Base-by-base conservation (phyloP, 1,139 yeast species). In the Candida sanyaensis region DNA sequence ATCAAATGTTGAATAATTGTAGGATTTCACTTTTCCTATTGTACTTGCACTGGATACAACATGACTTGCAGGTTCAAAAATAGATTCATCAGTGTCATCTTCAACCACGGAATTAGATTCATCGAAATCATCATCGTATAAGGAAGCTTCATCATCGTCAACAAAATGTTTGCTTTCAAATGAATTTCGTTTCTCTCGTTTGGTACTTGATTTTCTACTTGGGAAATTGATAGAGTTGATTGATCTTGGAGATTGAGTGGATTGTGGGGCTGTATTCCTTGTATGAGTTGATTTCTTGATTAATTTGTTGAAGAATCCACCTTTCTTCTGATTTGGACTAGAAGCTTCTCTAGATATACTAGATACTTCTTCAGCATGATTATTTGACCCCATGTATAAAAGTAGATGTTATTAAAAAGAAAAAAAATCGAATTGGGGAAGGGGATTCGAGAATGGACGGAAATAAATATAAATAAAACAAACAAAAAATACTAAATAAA, bases 61-160 rank as follows among this genome's bases (percentile, higher is more conserved):
- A 5, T 33, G 34, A 38, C 34, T 31, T 9, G 40, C 41, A 2
- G 56, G 49, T 11, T 33, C 49, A n/a, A 43, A 40, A 42, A 50
- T 41, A 3, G 55, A 50, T 2, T 42, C 41, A 10, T 49, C 54
- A 9, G 53, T 44, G 30, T 46, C 53, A 37, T 50, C 50, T 21
- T 47, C 50, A 30, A 27, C 45, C 41, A 42, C 28, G 1, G 49
- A 50, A 17, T 44, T 42, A 4, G 37, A 40, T 8, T 45, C 52
- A 12, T 44, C 53, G 32, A 50, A 58, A 17, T 53, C 58, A 30
- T 51, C 55, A 29, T 50, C 50, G 41, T 52, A 53, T 37, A 54
- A 44, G 17, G 48, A 52, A 5, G 48, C 45, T 21, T 53, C 49
- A 13, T 50, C 53, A 38, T 48, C 48, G 42, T 51, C 56, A 21